A percentile compares a stretch with the other conserved stretches of the same genome.
Evolutionary conservation across 805 yeast genomes (phyloP).

Genomic region (Diddensiella transvaalensis): DNA sequence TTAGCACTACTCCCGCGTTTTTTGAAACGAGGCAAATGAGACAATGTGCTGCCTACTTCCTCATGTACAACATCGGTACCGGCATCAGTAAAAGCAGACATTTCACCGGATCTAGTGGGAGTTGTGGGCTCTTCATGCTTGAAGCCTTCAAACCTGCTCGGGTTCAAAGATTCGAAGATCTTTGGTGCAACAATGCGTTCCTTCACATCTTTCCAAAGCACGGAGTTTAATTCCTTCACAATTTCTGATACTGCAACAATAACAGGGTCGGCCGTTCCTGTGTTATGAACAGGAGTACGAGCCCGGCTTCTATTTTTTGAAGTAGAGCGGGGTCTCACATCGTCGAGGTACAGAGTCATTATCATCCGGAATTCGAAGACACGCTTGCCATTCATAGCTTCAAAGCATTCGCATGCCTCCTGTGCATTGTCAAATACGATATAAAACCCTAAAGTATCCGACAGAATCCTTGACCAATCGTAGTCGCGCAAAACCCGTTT

Average conservation of each 20-base stretch:
- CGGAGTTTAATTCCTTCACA: conserved; percentile 58
- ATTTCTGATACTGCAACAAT: conserved; percentile 59
- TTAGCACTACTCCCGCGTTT: conserved; percentile 18
- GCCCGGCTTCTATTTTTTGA: conserved; percentile 16
- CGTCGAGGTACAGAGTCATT: conserved; percentile 48
- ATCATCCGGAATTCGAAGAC: conserved; percentile 46
- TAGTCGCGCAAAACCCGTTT: conserved; percentile 56
- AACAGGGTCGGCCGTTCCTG: conserved; percentile 33
- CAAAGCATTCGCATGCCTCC: conserved; percentile 60
- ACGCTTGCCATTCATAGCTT: conserved; percentile 55
- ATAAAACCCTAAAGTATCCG: conserved; percentile 64
- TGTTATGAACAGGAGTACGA: background rate
- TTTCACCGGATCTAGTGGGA: background rate
- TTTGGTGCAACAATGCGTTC: conserved; percentile 70
- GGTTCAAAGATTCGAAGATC: conserved; percentile 57
- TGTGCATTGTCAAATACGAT: conserved; percentile 59
- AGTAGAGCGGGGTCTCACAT: conserved; percentile 22
- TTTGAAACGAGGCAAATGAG: conserved; percentile 31
- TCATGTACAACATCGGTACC: conserved; percentile 5
- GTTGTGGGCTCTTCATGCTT: background rate
- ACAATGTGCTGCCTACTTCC: conserved; percentile 12
- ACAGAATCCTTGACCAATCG: conserved; percentile 61
- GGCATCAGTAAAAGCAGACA: background rate
- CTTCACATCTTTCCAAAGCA: conserved; percentile 65
- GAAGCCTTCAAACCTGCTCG: conserved; percentile 30